Evolutionary conservation across 257 asterid genomes (phyloP).

Genomic region (Coffea canephora): DNA sequence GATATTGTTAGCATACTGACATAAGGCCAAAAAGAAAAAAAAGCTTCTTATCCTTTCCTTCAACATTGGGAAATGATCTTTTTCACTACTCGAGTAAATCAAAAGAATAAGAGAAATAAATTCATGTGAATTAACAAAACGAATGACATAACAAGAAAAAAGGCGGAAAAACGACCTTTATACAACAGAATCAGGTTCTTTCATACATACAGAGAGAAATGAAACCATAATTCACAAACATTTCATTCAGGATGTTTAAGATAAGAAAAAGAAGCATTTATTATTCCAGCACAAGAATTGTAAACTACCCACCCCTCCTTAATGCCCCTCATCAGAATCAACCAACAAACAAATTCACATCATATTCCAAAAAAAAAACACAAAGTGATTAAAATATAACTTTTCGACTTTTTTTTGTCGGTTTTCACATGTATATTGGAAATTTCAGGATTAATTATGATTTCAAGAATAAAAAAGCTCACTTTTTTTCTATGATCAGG

Average conservation of each 20-base stretch:
- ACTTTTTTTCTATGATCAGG: constrained; percentile 83
- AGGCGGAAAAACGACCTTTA: background rate
- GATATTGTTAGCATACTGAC: background rate
- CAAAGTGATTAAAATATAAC: background rate
- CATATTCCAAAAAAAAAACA: constrained; percentile 9
- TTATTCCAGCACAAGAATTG: constrained; percentile 13
- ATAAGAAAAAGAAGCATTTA: constrained; percentile 18
- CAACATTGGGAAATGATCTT: background rate
- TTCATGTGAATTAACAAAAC: constrained; percentile 4
- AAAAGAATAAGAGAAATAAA: background rate
- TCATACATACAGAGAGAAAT: constrained; percentile 12
- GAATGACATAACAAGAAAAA: background rate
- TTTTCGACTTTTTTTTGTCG: background rate
- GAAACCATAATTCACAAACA: constrained; percentile 11
- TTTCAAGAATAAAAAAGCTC: constrained; percentile 25
- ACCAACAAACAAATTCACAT: constrained; percentile 10
- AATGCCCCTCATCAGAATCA: constrained; percentile 18
- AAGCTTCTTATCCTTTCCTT: background rate
- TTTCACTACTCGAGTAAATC: background rate
- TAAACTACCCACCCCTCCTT: constrained; percentile 11
- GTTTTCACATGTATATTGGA: no score
- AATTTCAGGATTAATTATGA: background rate
- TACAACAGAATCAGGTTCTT: constrained; percentile 19
- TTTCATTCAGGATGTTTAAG: constrained; percentile 13
- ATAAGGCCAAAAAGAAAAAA: background rate